Conservation (phyloP, 441 rosid species). For the Populus hybrid region DNA sequence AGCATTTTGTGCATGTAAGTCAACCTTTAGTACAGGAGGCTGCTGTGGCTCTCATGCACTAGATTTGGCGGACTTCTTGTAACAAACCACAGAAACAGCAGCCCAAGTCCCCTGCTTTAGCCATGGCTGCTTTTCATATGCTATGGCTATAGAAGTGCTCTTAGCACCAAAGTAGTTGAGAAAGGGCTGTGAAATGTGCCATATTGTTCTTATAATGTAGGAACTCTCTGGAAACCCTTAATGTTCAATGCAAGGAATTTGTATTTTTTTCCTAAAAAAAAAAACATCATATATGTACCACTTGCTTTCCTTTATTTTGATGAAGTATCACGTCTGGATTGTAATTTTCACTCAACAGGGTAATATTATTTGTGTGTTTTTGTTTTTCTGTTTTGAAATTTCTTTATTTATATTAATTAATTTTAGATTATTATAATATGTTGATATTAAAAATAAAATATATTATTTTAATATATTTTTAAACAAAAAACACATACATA, state of each 20-base stretch:
- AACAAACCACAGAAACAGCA: not conserved
- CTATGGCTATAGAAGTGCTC: conserved; percentile 23
- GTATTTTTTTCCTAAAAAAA: not conserved
- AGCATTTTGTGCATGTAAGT: conserved; percentile 68
- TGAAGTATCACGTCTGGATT: too few relatives aligned
- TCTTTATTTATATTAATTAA: too few relatives aligned
- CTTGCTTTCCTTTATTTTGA: not conserved
- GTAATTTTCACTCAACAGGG: too few relatives aligned
- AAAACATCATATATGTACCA: not conserved
- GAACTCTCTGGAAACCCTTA: not conserved
- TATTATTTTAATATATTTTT: too few relatives aligned
- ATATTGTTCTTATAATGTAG: not conserved
- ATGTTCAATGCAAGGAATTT: not conserved
- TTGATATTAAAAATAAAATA: too few relatives aligned
- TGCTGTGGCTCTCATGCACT: conserved; percentile 63
- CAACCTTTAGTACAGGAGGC: conserved; percentile 76
- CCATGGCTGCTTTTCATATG: conserved; percentile 28
- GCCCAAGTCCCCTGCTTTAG: conserved; percentile 7
- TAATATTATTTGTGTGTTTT: too few relatives aligned
- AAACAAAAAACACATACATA: too few relatives aligned
- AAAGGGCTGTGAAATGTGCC: not conserved
- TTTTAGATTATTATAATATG: too few relatives aligned
- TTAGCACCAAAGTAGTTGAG: not conserved
- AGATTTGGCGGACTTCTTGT: not conserved
- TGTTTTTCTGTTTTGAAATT: too few relatives aligned